These are phyloP conservation scores for Aspergillus alliaceus DNA, from an alignment of 2,329 filamentous ascomycete species.

Conservation along the genomic window DNA sequence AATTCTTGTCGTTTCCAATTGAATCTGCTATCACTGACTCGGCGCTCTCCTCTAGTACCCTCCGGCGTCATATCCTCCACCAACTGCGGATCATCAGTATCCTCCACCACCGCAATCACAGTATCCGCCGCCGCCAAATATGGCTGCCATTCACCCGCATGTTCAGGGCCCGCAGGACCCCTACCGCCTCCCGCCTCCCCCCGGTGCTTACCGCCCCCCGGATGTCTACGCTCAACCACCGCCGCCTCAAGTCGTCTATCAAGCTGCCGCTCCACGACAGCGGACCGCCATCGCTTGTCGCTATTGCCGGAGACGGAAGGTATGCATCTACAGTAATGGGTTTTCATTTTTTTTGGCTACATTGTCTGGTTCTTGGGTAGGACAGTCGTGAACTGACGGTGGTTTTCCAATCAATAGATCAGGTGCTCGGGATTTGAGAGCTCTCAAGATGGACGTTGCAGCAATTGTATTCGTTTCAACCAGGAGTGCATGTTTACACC, in stretches of 20 bases:
- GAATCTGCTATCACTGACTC: constrained; percentile 1
- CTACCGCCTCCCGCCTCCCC: constrained; percentile 46
- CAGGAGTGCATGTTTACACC: constrained; percentile 78
- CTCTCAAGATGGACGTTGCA: constrained; percentile 70
- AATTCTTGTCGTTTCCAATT: not conserved
- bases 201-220: constrained; percentile 42
- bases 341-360: not conserved
- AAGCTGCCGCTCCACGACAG: constrained; percentile 50
- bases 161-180: constrained; percentile 43
- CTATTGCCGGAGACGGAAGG: constrained; percentile 54
- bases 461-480: constrained; percentile 71
- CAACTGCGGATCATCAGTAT: constrained; percentile 32
- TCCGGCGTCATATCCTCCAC: constrained; percentile 33
- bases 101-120: constrained; percentile 36
- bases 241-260: constrained; percentile 42
- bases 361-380: not conserved
- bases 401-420: constrained; percentile 53
- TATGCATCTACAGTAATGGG: constrained; percentile 26
- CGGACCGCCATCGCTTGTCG: constrained; percentile 54
- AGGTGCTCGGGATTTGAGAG: constrained; percentile 74
- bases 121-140: constrained; percentile 37
- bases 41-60: constrained; percentile 26
- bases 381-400: constrained; percentile 9
- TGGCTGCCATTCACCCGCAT: constrained; percentile 44
- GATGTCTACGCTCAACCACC: constrained; percentile 43